A percentile compares a stretch with the other conserved stretches of the same genome.
phyloP scores from a whole-genome alignment of 2,329 filamentous ascomycete genomes.

The Zasmidium cellare region DNA sequence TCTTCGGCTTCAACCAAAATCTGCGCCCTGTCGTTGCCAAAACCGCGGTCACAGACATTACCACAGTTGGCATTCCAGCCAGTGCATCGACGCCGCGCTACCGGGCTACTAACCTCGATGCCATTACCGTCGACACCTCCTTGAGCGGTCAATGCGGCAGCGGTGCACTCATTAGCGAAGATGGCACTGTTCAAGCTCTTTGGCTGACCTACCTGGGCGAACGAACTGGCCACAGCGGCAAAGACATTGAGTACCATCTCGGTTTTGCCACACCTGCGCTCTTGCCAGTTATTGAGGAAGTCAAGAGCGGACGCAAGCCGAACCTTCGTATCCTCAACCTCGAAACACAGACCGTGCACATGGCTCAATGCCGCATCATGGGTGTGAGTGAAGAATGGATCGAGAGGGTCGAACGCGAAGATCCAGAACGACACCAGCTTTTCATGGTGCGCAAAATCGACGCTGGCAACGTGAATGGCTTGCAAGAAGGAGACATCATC shows the following conservation, averaged over 20 bases:
- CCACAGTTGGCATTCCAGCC: conserved; percentile 91
- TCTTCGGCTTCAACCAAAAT: conserved; percentile 98
- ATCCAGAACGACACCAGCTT: conserved; percentile 89
- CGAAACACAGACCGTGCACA: conserved; percentile 91
- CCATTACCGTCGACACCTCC: conserved; percentile 93
- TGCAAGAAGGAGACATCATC: conserved; percentile 89
- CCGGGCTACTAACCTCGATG: conserved; percentile 91
- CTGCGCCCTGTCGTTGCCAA: conserved; percentile 90
- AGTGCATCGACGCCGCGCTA: conserved; percentile 91
- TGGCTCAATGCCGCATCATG: conserved; percentile 97
- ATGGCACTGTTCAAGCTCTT: conserved; percentile 89
- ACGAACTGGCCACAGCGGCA: conserved; percentile 71
- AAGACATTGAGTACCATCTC: conserved; percentile 95
- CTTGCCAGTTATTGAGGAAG: conserved; percentile 82
- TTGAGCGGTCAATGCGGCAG: conserved; percentile 90
- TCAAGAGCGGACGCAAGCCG: conserved; percentile 76
- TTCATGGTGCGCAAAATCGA: conserved; percentile 97
- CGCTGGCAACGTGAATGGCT: conserved; percentile 53
- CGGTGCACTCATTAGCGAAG: conserved; percentile 84
- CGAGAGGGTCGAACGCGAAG: conserved; percentile 80
- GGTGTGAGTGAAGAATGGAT: conserved; percentile 97
- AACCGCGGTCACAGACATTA: conserved; percentile 95
- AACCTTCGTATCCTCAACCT: conserved; percentile 88
- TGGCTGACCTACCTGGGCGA: conserved; percentile 98
- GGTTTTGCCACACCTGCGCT: conserved; percentile 86